Evolutionary conservation across 768 basidiomycete species (phyloP), one percentile per base, ranked within the genome.

Genomic region (Calocybe cyanea): DNA sequence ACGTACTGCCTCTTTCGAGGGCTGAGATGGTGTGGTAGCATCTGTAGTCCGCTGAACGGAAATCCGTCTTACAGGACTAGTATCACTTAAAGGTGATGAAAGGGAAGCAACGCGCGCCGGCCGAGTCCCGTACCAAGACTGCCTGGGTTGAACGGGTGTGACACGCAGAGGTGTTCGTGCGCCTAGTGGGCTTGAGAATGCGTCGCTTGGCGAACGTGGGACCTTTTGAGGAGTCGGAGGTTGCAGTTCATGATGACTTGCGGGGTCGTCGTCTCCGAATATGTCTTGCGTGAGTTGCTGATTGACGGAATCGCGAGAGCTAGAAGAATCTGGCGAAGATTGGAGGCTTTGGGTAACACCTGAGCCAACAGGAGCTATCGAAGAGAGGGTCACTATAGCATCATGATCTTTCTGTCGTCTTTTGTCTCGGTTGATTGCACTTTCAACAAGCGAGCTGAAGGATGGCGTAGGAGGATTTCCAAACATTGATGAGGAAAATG

Each of bases 211-310:
- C 21, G 25, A 31, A 30, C 15, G 25, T 10, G 14, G 15, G 4
- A 2, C 11, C 21, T 36, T 28, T 24, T 36, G 30, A 18, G 40
- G 8, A n/a, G 10, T 35, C 37, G 21, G 18, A 23, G 18, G 24
- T 19, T 33, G 24, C 14, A 32, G 31, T 17, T 25, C 11, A 9
- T 31, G 17, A 14, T 8, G n/a, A 3, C 17, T 42, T 1, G n/a
- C 9, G 2, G 17, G n/a, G 25, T 48, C 40, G 13, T 41, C 45
- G 11, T 61, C 60, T 3, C 50, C 25, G 9, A 57, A 57, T 34
- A 61, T 45, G 25, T 60, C 64, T 55, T 76, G 75, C 0, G 76
- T 77, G 24, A 80, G 63, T n/a, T 77, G 72, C 23, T 63, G 62
- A 50, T 76, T 73, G 17, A 80, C 76, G 9, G 60, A 69, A 28